Evolutionary conservation across 2,329 filamentous ascomycete genomes (phyloP).

Genomic region (Alternaria hordeiaustralica): DNA sequence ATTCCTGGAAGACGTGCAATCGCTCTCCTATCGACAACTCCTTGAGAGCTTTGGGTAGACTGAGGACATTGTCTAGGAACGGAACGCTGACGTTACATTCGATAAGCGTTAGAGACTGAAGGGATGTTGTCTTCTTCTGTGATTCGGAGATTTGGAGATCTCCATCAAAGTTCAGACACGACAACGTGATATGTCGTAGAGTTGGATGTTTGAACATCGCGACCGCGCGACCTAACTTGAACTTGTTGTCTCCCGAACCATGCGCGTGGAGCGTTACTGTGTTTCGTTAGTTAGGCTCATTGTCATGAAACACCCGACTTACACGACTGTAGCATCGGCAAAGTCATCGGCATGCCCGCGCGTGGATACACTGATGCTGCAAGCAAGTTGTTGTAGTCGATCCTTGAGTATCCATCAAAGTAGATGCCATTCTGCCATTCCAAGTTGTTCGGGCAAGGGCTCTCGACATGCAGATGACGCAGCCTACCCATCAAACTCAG

Average conservation of each 20-base stretch:
- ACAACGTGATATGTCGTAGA: slow-evolving; percentile 39
- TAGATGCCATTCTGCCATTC: slow-evolving; percentile 30
- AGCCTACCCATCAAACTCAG: slow-evolving; percentile 36
- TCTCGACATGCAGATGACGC: slow-evolving; percentile 41
- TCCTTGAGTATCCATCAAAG: slow-evolving; percentile 39
- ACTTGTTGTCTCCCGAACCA: slow-evolving; percentile 34
- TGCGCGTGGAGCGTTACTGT: slow-evolving; percentile 45
- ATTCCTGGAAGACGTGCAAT: slow-evolving; percentile 35
- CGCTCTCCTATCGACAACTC: slow-evolving; percentile 44
- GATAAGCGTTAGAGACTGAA: slow-evolving; percentile 42
- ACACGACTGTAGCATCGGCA: slow-evolving; percentile 43
- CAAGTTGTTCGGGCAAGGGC: slow-evolving; percentile 46
- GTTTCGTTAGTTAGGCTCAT: slow-evolving; percentile 10
- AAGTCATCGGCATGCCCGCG: slow-evolving; percentile 12
- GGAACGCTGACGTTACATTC: slow-evolving; percentile 45
- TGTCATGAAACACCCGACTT: slow-evolving; percentile 5
- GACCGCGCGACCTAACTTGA: slow-evolving; percentile 31
- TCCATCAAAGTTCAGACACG: slow-evolving; percentile 40
- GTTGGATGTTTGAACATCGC: slow-evolving; percentile 45
- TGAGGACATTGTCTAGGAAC: slow-evolving; percentile 37
- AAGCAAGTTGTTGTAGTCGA: slow-evolving; percentile 42
- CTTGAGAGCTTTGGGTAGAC: slow-evolving; percentile 41
- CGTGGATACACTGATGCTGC: slow-evolving; percentile 30
- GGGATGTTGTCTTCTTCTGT: slow-evolving; percentile 34
- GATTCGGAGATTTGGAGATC: slow-evolving; percentile 17